These are phyloP conservation scores for Penicillium glabrum DNA, from an alignment of 2,329 filamentous ascomycete genomes.

Conservation along the genomic window DNA sequence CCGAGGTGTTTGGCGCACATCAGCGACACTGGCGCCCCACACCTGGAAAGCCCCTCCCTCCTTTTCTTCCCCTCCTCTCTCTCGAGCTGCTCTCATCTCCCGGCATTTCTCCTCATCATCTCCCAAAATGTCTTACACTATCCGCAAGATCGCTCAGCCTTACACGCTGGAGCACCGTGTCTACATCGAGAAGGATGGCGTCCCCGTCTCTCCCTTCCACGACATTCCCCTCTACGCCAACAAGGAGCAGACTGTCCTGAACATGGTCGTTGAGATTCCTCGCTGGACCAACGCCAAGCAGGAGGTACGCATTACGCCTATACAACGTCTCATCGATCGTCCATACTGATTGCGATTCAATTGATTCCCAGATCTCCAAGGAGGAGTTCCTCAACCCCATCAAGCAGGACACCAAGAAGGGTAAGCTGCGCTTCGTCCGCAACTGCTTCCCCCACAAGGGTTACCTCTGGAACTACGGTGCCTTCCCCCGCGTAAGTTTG, in stretches of 20 bases:
- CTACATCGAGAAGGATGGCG: conserved; percentile 97
- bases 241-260: conserved; percentile 89
- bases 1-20: conserved; percentile 33
- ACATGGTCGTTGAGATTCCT: conserved; percentile 99
- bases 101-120: conserved; percentile 49
- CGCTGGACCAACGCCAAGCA: conserved; percentile 99
- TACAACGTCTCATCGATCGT: background rate
- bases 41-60: conserved; percentile 34
- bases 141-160: conserved; percentile 84
- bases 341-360: conserved; percentile 18
- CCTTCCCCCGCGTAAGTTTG: conserved; percentile 84
- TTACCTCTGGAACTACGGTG: conserved; percentile 99
- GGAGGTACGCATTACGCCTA: conserved; percentile 65
- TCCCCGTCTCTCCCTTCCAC: conserved; percentile 93
- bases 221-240: conserved; percentile 98
- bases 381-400: conserved; percentile 98
- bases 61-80: conserved; percentile 26
- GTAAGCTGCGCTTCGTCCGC: conserved; percentile 97
- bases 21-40: conserved; percentile 44
- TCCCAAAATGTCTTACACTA: conserved; percentile 58
- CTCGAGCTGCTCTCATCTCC: conserved; percentile 46
- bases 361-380: conserved; percentile 78
- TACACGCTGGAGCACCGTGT: conserved; percentile 97
- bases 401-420: conserved; percentile 99
- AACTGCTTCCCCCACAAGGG: conserved; percentile 99